Conservation (phyloP, 2,329 filamentous ascomycete genomes). For the Alternaria sp. region DNA sequence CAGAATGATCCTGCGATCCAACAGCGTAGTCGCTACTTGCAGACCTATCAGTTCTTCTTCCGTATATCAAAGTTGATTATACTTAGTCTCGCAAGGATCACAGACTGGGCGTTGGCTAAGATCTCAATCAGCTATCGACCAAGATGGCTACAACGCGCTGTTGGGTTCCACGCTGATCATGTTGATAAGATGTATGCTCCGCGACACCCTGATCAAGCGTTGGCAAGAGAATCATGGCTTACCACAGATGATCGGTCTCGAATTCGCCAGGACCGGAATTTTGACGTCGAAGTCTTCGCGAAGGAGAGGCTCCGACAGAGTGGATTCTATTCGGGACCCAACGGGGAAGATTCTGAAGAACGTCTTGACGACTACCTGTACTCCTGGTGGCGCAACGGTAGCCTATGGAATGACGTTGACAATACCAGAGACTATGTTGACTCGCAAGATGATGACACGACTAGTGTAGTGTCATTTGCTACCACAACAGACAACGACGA, state of each 20-base stretch:
- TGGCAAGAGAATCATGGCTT: conserved; percentile 30
- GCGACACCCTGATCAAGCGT: conserved; percentile 3
- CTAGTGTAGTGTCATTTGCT: conserved; percentile 77
- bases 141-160: conserved; percentile 65
- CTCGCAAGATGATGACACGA: conserved; percentile 72
- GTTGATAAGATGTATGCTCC: conserved; percentile 20
- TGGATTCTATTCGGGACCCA: conserved; percentile 33
- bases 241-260: conserved; percentile 32
- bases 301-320: conserved; percentile 63
- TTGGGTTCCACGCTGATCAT: conserved; percentile 47
- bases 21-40: conserved; percentile 79
- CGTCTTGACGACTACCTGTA: conserved; percentile 79
- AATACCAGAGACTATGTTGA: conserved; percentile 79
- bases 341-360: conserved; percentile 59
- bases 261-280: conserved; percentile 37
- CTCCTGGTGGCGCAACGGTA: conserved; percentile 81
- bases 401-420: conserved; percentile 85
- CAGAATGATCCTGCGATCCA: conserved; percentile 72
- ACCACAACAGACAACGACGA: conserved; percentile 55
- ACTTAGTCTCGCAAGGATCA: conserved; percentile 63
- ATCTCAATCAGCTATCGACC: conserved; percentile 69
- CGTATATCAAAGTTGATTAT: conserved; percentile 73
- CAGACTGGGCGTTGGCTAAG: conserved; percentile 61
- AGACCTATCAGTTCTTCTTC: conserved; percentile 76
- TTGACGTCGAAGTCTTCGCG: conserved; percentile 84